Conservation (phyloP, 805 yeast genomes). For the Candida odintsovae region DNA sequence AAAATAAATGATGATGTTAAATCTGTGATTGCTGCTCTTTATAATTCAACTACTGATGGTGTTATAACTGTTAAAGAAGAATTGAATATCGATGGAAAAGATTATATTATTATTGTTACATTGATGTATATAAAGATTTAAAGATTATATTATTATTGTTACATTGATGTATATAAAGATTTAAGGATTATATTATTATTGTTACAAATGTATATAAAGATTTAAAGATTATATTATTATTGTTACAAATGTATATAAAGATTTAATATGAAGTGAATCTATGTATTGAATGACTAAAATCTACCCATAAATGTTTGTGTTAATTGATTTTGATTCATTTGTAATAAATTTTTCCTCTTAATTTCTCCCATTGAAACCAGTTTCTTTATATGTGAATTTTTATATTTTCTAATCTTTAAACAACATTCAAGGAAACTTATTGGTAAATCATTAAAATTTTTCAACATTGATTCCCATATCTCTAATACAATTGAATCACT, state of each 20-base stretch:
- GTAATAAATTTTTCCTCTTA: conserved; percentile 4
- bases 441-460: conserved; percentile 8
- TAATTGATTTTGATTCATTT: conserved; percentile 3
- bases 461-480: conserved; percentile 8
- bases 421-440: conserved; percentile 5
- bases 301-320: conserved; percentile 10
- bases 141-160: not conserved
- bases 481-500: conserved; percentile 3
- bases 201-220: conserved; percentile 5
- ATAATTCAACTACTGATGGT: conserved; percentile 5
- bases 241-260: conserved; percentile 5
- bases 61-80: conserved; percentile 1
- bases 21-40: conserved; percentile 1
- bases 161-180: conserved; percentile 6
- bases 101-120: conserved; percentile 1
- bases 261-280: not conserved
- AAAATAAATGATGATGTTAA: conserved; percentile 2
- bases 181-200: not conserved
- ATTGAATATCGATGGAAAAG: not conserved
- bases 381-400: conserved; percentile 3
- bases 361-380: conserved; percentile 4
- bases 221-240: not conserved
- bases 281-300: not conserved
- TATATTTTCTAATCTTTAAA: conserved; percentile 5
- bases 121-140: conserved; percentile 5